Evolutionary conservation across 2,329 filamentous ascomycete species (phyloP), one percentile per base, ranked within the genome.

Genomic region (Aspergillus ochraceoroseus): DNA sequence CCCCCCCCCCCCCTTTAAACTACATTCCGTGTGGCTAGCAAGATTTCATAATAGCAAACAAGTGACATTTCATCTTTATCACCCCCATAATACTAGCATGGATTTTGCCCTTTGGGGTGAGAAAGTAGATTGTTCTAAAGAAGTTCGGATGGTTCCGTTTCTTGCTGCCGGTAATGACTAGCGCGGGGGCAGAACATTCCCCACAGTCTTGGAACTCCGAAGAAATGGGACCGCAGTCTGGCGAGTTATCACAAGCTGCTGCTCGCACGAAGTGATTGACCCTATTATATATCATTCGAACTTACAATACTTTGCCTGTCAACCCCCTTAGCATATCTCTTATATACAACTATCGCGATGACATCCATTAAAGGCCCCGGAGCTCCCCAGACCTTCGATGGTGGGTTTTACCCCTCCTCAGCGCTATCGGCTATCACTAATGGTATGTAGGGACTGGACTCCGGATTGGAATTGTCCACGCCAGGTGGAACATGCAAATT

Each of bases 391-490:
- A 66, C 59, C 43, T 74, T 74, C 60, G 76, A 81, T 59, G 78
- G 77, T 77, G 59, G 52, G 53, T 28, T n/a, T 15, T 38, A 38
- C 28, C 47, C 36, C 15, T 23, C 30, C 15, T 17, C 4, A 31
- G 22, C n/a, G n/a, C 12, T 23, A 32, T 23, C 14, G 14, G 18
- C 13, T n/a, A 25, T 29, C 39, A 35, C 49, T 50, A 30, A 56
- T 38, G 27, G 23, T 39, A 15, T 35, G 7, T 36, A 67, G 84
- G 85, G 65, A 79, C 79, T 57, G 74, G 72, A 58, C 79, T 98
- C 50, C 87, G 92, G 61, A 83, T 98, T 62, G 90, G 85, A 62
- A 96, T 98, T 62, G 79, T 98, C 44, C 92, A 96, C 70, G 90
- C 90, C 44, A 82, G 92, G 58, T 98, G 92, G 92, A 98, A 98